phyloP scores from a whole-genome alignment of 805 yeast species.

The Pichia eremophila region DNA sequence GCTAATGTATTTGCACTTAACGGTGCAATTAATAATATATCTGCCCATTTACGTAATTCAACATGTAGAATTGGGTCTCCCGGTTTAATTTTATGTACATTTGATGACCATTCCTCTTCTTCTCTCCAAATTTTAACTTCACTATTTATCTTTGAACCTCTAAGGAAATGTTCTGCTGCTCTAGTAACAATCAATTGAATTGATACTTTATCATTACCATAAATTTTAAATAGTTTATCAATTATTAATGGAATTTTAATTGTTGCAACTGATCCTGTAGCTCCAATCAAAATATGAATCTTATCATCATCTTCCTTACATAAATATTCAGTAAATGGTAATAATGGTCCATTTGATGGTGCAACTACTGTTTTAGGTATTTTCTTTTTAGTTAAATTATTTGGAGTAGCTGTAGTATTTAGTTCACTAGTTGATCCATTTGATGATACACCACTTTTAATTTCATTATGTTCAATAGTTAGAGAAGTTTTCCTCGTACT shows the following conservation, averaged over 20 bases:
- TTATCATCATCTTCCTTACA: constrained; percentile 73
- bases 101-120: constrained; percentile 75
- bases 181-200: constrained; percentile 80
- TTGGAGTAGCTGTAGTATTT: too few species aligned
- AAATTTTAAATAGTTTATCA: constrained; percentile 73
- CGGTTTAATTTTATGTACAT: constrained; percentile 46
- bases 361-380: constrained; percentile 43
- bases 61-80: constrained; percentile 92
- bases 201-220: constrained; percentile 62
- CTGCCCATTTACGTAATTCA: constrained; percentile 95
- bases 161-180: constrained; percentile 74
- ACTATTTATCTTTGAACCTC: constrained; percentile 44
- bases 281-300: constrained; percentile 81
- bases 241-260: constrained; percentile 86
- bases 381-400: constrained; percentile 14
- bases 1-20: constrained; percentile 87
- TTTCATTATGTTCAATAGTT: not conserved
- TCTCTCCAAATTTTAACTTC: constrained; percentile 88
- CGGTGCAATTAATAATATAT: constrained; percentile 87
- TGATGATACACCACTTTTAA: constrained; percentile 7
- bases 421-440: not conserved
- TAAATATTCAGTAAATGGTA: constrained; percentile 66
- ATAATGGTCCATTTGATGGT: constrained; percentile 52
- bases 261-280: constrained; percentile 95
- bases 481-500: constrained; percentile 1